Evolutionary conservation across 805 yeast species (phyloP), one percentile per base, ranked within the genome.

Genomic region (Ogataea pignaliae): DNA sequence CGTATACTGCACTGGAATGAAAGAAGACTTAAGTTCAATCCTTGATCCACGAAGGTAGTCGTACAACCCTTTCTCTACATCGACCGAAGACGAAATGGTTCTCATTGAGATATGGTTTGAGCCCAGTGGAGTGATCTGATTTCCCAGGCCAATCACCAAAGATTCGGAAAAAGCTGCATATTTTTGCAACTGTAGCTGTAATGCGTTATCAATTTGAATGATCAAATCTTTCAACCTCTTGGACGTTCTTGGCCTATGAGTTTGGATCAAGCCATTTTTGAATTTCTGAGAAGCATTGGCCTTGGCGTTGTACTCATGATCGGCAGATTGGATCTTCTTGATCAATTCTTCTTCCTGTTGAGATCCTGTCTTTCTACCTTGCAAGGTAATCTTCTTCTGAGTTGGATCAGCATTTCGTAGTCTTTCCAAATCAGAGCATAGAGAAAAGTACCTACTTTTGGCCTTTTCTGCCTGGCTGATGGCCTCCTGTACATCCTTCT

Each of bases 281-380:
- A 81, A 63, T 37, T 85, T 78, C 52, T 85, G 83, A 29, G 93
- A 85, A 2, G 78, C 67, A 35, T 81, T 76, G 5, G 89, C 95
- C 57, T 78, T 85, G 56, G 77, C 79, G 61, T 83, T 81, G 67
- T 88, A 93, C 50, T 93, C 99, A 42, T 78, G 75, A 63, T 93
- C 97, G 0, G 97, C 95, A 43, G 71, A 66, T 52, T 84, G 87
- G 38, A 93, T 87, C 59, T 91, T 90, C 43, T 82, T 69, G 48
- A 76, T 80, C 15, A 91, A 70, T 40, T 90, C 96, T 59, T 91
- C 98, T 60, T 93, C 98, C 60, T 83, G 86, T 66, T 91, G 97
- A 41, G 83, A 84, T 1, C 85, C 80, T 0, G 89, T 81, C 52
- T 83, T 84, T 34, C 87, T 78, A 47, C 85, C 84, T 59, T 87